phyloP scores from a whole-genome alignment of 192 early-diverging fungal species.

The Coemansia sp. region DNA sequence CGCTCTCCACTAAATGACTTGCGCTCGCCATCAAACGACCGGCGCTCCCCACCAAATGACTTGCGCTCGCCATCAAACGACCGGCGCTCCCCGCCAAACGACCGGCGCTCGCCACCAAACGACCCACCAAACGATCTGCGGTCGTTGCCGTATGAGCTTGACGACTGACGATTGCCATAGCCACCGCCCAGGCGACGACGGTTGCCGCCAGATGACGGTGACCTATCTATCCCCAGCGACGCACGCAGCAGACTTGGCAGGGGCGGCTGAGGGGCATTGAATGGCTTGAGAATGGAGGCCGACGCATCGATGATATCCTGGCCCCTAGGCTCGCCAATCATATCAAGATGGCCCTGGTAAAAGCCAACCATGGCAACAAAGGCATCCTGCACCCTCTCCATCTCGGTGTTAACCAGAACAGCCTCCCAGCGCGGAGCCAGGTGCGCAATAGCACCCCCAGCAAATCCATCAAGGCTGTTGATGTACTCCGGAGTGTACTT shows the following conservation, averaged over 20 bases:
- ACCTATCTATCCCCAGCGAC: background rate
- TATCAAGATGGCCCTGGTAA: slow-evolving; percentile 12
- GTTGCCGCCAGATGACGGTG: background rate
- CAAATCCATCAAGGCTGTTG: slow-evolving; percentile 17
- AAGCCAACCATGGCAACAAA: slow-evolving; percentile 53
- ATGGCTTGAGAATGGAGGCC: slow-evolving; percentile 15
- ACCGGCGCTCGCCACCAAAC: background rate
- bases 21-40: slow-evolving; percentile 1
- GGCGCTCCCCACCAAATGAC: background rate
- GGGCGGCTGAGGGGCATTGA: slow-evolving; percentile 21
- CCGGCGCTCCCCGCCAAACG: background rate
- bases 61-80: background rate
- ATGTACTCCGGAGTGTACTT: slow-evolving; percentile 31
- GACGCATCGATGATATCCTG: slow-evolving; percentile 21
- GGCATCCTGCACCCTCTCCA: slow-evolving; percentile 30
- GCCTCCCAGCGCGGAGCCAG: slow-evolving; percentile 31
- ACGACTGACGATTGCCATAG: background rate
- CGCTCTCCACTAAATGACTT: background rate
- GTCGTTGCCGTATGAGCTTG: background rate
- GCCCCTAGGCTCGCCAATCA: slow-evolving; percentile 19
- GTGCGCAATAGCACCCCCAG: slow-evolving; percentile 21
- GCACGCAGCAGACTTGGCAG: slow-evolving; percentile 15
- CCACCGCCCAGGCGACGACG: slow-evolving; percentile 3
- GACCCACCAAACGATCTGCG: slow-evolving; percentile 1
- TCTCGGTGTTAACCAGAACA: slow-evolving; percentile 12